Conservation (phyloP, 2,329 filamentous ascomycete species). For the Ustulina deusta region DNA sequence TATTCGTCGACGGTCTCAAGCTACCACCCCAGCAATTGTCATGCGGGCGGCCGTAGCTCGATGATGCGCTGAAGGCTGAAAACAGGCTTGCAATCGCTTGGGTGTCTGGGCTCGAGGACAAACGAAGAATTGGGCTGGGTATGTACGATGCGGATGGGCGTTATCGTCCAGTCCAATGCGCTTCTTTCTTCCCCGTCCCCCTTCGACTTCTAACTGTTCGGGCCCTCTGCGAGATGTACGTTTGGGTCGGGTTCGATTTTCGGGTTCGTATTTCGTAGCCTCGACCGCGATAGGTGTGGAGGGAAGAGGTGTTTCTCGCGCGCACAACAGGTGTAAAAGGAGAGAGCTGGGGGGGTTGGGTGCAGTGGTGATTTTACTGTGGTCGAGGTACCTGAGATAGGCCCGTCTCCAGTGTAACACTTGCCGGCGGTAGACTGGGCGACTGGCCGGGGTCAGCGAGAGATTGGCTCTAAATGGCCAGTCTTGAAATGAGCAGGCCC, state of each 20-base stretch:
- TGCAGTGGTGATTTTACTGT: slow-evolving; percentile 37
- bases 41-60: slow-evolving; percentile 17
- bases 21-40: background rate
- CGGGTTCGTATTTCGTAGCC: slow-evolving; percentile 20
- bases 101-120: slow-evolving; percentile 16
- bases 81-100: slow-evolving; percentile 11
- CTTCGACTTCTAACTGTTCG: slow-evolving; percentile 22
- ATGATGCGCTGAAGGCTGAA: slow-evolving; percentile 18
- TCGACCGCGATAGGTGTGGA: slow-evolving; percentile 25
- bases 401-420: slow-evolving; percentile 33
- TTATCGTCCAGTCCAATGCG: slow-evolving; percentile 11
- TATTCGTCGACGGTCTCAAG: background rate
- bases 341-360: slow-evolving; percentile 31
- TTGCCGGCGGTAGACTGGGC: slow-evolving; percentile 35
- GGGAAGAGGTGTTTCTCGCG: slow-evolving; percentile 25
- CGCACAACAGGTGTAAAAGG: slow-evolving; percentile 23
- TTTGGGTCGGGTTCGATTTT: slow-evolving; percentile 22
- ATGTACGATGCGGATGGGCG: slow-evolving; percentile 20
- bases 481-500: slow-evolving; percentile 36
- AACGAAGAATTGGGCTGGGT: slow-evolving; percentile 26
- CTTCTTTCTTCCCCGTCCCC: slow-evolving; percentile 30
- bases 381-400: slow-evolving; percentile 37
- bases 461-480: slow-evolving; percentile 27
- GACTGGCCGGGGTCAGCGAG: slow-evolving; percentile 11
- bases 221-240: slow-evolving; percentile 12